Evolutionary conservation across 768 basidiomycete species (phyloP), one percentile per base, ranked within the genome.

Genomic region (Panellus pusillus): DNA sequence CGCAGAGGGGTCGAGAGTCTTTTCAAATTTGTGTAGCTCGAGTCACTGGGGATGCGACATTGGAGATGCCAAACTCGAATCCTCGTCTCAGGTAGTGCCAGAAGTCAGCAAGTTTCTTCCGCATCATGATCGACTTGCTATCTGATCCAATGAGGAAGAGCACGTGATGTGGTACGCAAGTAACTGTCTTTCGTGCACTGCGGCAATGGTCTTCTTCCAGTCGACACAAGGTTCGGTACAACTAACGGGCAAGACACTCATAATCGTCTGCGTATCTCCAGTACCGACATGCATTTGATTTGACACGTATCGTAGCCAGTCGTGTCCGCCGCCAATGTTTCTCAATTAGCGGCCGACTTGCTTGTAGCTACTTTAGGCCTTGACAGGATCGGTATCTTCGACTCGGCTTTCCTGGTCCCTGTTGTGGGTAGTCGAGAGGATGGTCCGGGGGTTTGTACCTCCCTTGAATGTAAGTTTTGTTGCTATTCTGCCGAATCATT

Each of bases 301-400:
- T 49, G 29, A 52, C 42, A 18, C 50, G 38, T 44, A 40, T 42
- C 39, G 8, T 35, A 82, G 80, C 90, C 91, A 31, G 65, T 91
- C 40, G 88, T 93, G 11, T 91, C 91, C 6, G 81, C 82, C 11
- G 91, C 87, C 44, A 93, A 93, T 70, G 79, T 93, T 39, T 76
- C 83, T n/a, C 91, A 93, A 63, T 76, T 93, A 12, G 81, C 89
- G 0, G 82, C 73, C 9, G 91, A 93, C 68, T 70, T 93, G 15
- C 70, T 93, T 55, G 84, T 91, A 57, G 68, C 85, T 5, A 84
- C 86, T 1, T 73, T 90, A 43, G 74, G 74, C 28, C 75, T 93
- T 18, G 67, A 72, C 47, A 74, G 79, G 42, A 69, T 91, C 8
- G 91, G 86, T 31, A 69, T 81, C 9, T 75, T 92, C 43, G 83